These are phyloP conservation scores for Populus pruinosa DNA, from an alignment of 345 rosid genomes.

Conservation along the genomic window DNA sequence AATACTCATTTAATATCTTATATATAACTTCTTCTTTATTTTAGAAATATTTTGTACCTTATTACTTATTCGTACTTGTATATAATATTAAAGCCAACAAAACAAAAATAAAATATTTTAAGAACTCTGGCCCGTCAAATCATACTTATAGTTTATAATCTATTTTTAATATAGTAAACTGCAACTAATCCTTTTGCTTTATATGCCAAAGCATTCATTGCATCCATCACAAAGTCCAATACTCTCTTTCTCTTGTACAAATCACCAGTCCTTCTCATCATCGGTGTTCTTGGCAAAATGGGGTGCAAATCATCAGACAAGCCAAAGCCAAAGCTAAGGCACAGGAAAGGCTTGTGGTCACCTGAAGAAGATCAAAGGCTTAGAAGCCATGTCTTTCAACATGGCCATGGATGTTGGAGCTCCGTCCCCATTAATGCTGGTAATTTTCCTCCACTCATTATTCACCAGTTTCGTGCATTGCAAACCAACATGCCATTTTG, in stretches of 20 bases:
- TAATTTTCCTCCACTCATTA: constrained; percentile 10
- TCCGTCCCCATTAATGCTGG: constrained; percentile 84
- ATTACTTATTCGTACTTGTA: too few species aligned
- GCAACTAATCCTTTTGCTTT: constrained; percentile 24
- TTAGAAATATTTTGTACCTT: too few species aligned
- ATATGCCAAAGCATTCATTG: constrained; percentile 20
- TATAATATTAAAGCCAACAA: not conserved
- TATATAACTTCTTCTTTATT: too few species aligned
- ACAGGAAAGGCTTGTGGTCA: constrained; percentile 91
- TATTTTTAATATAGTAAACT: constrained; percentile 6
- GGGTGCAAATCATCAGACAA: constrained; percentile 44
- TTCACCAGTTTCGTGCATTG: not conserved
- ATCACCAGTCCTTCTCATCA: not conserved
- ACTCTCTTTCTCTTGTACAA: constrained; percentile 9
- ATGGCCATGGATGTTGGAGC: constrained; percentile 91
- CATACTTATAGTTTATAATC: not conserved
- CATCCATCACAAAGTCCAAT: constrained; percentile 10
- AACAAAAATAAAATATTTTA: not conserved
- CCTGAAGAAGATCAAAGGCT: constrained; percentile 95
- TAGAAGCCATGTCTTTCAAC: constrained; percentile 45
- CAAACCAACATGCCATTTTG: not conserved
- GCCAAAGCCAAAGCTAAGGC: constrained; percentile 46
- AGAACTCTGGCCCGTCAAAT: not conserved
- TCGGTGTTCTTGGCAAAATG: constrained; percentile 23
- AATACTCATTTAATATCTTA: too few species aligned